Base-by-base conservation (phyloP, 331 rosid genomes). In the Stylosanthes scabra region DNA sequence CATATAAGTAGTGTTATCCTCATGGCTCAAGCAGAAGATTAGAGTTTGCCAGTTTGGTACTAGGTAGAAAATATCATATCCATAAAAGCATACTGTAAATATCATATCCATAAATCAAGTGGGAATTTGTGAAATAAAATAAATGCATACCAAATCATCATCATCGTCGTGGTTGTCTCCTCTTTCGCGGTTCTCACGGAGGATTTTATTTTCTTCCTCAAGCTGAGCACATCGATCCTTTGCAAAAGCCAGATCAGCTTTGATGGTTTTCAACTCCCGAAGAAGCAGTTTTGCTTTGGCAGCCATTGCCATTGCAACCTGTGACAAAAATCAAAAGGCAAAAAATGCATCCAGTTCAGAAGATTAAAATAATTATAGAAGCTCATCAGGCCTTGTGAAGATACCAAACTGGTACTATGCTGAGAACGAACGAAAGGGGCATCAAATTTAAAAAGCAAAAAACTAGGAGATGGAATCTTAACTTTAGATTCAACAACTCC, bases 141-240 rank as follows among this genome's bases (percentile, higher is more conserved):
- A 20, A 16, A 58, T 16, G 73, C 66, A 72, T 86, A 93, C 97
- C 96, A 93, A 20, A 20, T 50, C 97, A 20, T 20, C 25, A 20
- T 20, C 25, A 20, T 20, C 25, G 1, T 20, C 25, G 1, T 20
- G 25, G 25, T 20, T 20, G 25, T 20, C 1, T 20, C 25, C 25
- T 20, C 25, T 20, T 20, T 20, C 25, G 1, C 25, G 25, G 1
- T 20, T 20, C 25, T 20, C 25, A 20, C 25, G 25, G 25, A 20
- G 25, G 25, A 20, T 20, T 20, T 20, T 20, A 20, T 20, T 20
- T 20, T 20, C 25, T 20, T 20, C 1, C 25, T 20, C 25, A 20
- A 20, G 1, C 25, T 20, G 25, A 20, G 25, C 25, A 20, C 1
- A 20, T 20, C 25, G 25, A 20, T 20, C 25, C 25, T 20, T 20